These are phyloP conservation scores for Cicer pinnatifidum DNA, from an alignment of 306 rosid genomes.

Conservation along the genomic window DNA sequence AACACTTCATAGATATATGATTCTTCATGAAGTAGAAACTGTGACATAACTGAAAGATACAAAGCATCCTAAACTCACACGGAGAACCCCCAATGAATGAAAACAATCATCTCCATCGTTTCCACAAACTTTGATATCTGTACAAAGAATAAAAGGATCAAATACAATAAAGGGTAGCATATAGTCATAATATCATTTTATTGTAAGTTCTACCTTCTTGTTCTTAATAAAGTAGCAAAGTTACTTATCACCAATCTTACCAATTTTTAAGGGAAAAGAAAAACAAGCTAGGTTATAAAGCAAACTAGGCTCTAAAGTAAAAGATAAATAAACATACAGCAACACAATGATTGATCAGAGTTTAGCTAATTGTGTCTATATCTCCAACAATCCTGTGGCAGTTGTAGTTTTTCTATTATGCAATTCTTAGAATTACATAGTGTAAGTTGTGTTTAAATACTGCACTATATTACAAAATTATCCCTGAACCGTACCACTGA, in stretches of 20 bases:
- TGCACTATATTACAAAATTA: too few species aligned
- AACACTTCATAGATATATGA: not conserved
- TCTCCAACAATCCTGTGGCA: too few species aligned
- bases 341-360: too few species aligned
- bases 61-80: constrained; percentile 82
- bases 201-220: not conserved
- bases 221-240: not conserved
- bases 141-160: constrained; percentile 23
- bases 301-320: too few species aligned
- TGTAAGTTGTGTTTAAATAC: too few species aligned
- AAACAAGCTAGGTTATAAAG: not conserved
- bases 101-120: constrained; percentile 66
- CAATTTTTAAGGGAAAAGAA: not conserved
- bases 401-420: too few species aligned
- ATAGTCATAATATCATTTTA: constrained; percentile 19
- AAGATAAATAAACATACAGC: too few species aligned
- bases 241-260: not conserved
- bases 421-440: too few species aligned
- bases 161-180: not conserved
- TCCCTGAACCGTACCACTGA: too few species aligned
- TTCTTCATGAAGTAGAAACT: constrained; percentile 12
- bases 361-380: too few species aligned
- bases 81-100: constrained; percentile 76
- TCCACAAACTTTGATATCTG: constrained; percentile 84
- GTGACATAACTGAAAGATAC: constrained; percentile 61